phyloP scores from a whole-genome alignment of 164 flowering plant species.

The Buxus sempervirens region DNA sequence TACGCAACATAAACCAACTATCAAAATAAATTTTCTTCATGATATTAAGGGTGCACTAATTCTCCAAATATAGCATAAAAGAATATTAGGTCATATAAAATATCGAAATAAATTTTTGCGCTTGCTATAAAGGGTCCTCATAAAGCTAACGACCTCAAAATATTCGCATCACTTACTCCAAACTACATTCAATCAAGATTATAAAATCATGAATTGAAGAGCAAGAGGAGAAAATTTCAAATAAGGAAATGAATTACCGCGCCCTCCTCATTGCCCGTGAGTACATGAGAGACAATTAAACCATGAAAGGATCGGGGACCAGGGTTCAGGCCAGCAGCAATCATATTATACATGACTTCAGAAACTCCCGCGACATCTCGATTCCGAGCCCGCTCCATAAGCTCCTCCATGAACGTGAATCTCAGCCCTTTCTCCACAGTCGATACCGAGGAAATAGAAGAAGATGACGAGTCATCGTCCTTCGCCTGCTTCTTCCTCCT shows the following conservation, averaged over 20 bases:
- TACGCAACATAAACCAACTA: too few relatives aligned
- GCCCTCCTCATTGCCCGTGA: slow-evolving; percentile 63
- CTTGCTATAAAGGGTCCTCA: too few relatives aligned
- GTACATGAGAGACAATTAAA: slow-evolving; percentile 65
- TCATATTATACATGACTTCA: slow-evolving; percentile 80
- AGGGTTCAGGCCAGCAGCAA: slow-evolving; percentile 83
- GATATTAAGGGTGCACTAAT: too few relatives aligned
- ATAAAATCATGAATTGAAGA: neutral
- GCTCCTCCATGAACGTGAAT: slow-evolving; percentile 84
- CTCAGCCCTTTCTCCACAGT: slow-evolving; percentile 71
- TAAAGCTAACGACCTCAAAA: too few relatives aligned
- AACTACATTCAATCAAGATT: too few relatives aligned
- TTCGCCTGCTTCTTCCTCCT: slow-evolving; percentile 29
- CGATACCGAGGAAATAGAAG: slow-evolving; percentile 19
- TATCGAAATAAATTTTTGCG: too few relatives aligned
- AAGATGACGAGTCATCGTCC: slow-evolving; percentile 22
- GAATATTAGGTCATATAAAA: too few relatives aligned
- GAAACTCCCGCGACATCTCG: slow-evolving; percentile 60
- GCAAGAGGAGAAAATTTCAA: neutral
- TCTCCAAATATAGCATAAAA: too few relatives aligned
- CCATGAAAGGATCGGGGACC: slow-evolving; percentile 95
- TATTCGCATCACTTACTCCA: too few relatives aligned
- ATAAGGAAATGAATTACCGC: slow-evolving; percentile 45
- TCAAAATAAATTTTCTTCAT: too few relatives aligned
- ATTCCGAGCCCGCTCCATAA: slow-evolving; percentile 66